Conservation (phyloP, 148 eudicot genomes). For the Beta vulgaris region DNA sequence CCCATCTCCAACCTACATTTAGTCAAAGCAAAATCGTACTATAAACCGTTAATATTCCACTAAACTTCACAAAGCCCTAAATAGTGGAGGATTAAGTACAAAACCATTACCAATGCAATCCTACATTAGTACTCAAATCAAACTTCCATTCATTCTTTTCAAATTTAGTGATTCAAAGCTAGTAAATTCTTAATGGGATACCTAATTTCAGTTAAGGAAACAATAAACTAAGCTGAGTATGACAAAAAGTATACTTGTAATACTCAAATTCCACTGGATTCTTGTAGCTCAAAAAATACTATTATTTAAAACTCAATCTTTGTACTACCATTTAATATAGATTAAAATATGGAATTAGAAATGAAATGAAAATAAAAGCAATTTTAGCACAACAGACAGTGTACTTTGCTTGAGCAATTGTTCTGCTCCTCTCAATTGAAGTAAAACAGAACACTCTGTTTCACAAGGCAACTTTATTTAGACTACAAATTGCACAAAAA, state of each 20-base stretch:
- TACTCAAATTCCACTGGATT: slow-evolving; percentile 15
- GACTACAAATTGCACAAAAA: background rate
- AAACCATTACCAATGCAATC: slow-evolving; percentile 6
- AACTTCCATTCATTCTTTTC: background rate
- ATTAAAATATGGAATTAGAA: background rate
- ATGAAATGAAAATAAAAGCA: background rate
- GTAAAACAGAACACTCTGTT: slow-evolving; percentile 20
- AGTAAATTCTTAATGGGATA: slow-evolving; percentile 5
- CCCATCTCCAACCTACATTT: slow-evolving; percentile 88
- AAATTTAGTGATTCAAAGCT: background rate
- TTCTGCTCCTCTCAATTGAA: slow-evolving; percentile 1
- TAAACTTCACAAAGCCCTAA: slow-evolving; percentile 5
- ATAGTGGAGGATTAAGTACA: background rate
- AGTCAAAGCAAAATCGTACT: slow-evolving; percentile 7
- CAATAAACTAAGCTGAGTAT: slow-evolving; percentile 2
- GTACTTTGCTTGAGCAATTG: background rate
- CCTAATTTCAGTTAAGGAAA: slow-evolving; percentile 18
- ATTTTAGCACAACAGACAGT: background rate
- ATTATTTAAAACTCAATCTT: background rate
- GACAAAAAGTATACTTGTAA: slow-evolving; percentile 27
- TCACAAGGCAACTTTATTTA: background rate
- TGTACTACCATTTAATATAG: background rate
- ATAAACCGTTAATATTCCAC: slow-evolving; percentile 20
- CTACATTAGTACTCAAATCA: slow-evolving; percentile 5
- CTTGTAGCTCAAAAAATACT: slow-evolving; percentile 3